Conservation (phyloP, 805 yeast genomes). For the Cyberlindnera euphorbiiphila region DNA sequence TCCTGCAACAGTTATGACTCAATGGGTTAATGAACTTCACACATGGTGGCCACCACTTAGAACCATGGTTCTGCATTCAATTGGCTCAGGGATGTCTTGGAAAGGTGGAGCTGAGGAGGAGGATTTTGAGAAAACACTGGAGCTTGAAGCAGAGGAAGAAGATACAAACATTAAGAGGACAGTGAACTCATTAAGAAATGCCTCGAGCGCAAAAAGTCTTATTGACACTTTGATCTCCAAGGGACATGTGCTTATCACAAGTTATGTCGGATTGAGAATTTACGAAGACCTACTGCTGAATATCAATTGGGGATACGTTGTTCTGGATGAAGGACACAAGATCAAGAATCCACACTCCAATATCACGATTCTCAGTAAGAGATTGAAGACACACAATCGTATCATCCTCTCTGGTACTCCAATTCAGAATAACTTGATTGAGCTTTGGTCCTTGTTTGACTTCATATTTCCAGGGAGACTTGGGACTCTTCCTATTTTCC, state of each 20-base stretch:
- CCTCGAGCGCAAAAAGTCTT: constrained; percentile 42
- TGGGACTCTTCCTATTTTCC: constrained; percentile 94
- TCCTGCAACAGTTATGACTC: constrained; percentile 94
- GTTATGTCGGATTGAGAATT: constrained; percentile 80
- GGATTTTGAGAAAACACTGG: constrained; percentile 46
- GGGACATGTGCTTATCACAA: constrained; percentile 87
- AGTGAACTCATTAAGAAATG: constrained; percentile 28
- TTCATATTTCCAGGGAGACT: constrained; percentile 92
- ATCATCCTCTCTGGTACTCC: constrained; percentile 94
- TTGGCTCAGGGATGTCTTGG: constrained; percentile 76
- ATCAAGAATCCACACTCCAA: constrained; percentile 92
- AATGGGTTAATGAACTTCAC: constrained; percentile 96
- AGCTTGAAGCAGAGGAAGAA: constrained; percentile 41
- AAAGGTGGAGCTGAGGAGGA: constrained; percentile 38
- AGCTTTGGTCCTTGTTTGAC: constrained; percentile 93
- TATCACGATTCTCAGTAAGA: constrained; percentile 81
- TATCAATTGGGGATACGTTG: constrained; percentile 82
- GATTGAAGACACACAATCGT: constrained; percentile 77
- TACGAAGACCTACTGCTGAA: constrained; percentile 63
- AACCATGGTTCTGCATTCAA: constrained; percentile 82
- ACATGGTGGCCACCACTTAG: constrained; percentile 98
- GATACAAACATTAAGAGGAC: constrained; percentile 29
- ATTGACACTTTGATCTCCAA: constrained; percentile 53
- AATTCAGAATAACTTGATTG: constrained; percentile 87
- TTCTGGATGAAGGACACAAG: constrained; percentile 95